Conservation (phyloP, 306 rosid species). For the Vigna nakashimae region DNA sequence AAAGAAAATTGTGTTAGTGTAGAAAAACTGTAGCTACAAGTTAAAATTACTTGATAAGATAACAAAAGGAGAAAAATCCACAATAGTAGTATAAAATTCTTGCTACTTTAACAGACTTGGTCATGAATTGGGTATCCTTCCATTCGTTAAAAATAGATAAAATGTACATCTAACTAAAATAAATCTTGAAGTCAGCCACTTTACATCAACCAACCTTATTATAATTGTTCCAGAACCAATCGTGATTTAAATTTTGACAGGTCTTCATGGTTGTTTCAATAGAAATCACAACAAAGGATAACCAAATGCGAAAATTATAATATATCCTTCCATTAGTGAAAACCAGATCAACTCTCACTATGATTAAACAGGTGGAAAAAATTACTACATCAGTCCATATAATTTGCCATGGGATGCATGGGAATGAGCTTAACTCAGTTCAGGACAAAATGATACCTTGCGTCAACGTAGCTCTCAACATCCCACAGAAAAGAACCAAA, state of each 20-base stretch:
- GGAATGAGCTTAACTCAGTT: slow-evolving; percentile 47
- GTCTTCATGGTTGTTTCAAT: not conserved
- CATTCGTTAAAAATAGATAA: not conserved
- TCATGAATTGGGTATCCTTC: not conserved
- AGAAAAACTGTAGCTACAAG: not conserved
- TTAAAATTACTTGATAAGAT: not conserved
- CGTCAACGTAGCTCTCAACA: slow-evolving; percentile 87
- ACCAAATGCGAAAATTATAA: slow-evolving; percentile 12
- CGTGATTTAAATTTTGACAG: not conserved
- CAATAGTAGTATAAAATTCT: not conserved
- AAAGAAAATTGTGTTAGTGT: not conserved
- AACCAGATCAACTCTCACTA: slow-evolving; percentile 24
- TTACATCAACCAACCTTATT: not conserved
- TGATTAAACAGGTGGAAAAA: slow-evolving; percentile 36
- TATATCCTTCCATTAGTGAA: slow-evolving; percentile 24
- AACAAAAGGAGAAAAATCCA: not conserved
- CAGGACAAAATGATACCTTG: slow-evolving; percentile 87
- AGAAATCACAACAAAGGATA: not conserved
- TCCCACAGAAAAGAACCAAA: slow-evolving; percentile 97
- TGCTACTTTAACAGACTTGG: not conserved
- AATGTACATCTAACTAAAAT: not conserved
- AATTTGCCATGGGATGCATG: slow-evolving; percentile 31
- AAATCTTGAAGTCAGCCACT: not conserved
- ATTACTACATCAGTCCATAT: slow-evolving; percentile 30
- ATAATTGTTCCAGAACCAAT: not conserved